These are phyloP conservation scores for Lachancea cidri DNA, from an alignment of 805 yeast genomes.

Conservation along the genomic window DNA sequence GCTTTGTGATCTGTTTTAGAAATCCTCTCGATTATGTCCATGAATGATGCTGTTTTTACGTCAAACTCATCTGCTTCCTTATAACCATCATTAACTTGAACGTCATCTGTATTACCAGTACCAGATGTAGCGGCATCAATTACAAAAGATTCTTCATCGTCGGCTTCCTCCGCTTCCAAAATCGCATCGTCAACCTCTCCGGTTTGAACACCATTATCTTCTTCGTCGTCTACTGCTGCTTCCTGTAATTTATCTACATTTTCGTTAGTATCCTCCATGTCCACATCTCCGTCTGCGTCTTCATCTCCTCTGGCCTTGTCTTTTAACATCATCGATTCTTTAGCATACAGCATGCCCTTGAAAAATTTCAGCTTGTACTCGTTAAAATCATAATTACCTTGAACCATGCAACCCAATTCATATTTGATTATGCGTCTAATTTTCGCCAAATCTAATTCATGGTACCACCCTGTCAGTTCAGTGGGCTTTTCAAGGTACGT, in stretches of 20 bases:
- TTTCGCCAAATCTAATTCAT: constrained; percentile 53
- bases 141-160: constrained; percentile 27
- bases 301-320: constrained; percentile 17
- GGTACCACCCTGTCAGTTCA: constrained; percentile 66
- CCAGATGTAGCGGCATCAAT: constrained; percentile 14
- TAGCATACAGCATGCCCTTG: constrained; percentile 41
- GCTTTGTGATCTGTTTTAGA: constrained; percentile 21
- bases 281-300: constrained; percentile 27
- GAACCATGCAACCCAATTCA: constrained; percentile 57
- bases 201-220: constrained; percentile 29
- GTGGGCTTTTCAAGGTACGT: constrained; percentile 47
- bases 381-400: constrained; percentile 44
- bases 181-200: constrained; percentile 31
- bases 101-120: constrained; percentile 13
- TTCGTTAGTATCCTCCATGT: constrained; percentile 14
- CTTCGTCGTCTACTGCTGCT: constrained; percentile 21
- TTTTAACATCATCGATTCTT: constrained; percentile 32
- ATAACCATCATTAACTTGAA: constrained; percentile 11
- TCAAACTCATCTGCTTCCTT: constrained; percentile 18
- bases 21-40: constrained; percentile 27
- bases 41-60: constrained; percentile 25
- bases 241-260: constrained; percentile 10
- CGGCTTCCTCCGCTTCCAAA: constrained; percentile 30
- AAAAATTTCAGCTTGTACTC: constrained; percentile 34
- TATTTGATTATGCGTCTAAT: constrained; percentile 67